Evolutionary conservation across 768 basidiomycete species (phyloP).

Genomic region (Naganishia friedmannii): DNA sequence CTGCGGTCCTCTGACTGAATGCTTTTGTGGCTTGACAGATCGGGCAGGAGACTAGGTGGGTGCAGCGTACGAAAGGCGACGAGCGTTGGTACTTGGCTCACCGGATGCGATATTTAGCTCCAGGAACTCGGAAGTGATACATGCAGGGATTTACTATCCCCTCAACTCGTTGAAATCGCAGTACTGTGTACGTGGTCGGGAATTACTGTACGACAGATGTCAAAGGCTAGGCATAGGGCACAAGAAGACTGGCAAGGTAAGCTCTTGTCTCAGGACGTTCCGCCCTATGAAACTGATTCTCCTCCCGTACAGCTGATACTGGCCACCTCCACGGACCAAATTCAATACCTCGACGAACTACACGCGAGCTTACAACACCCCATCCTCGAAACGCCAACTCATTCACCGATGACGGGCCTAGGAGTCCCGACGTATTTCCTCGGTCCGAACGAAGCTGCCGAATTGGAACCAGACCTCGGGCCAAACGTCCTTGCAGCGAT

Average conservation of each 20-base stretch:
- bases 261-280: not conserved
- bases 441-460: constrained; percentile 63
- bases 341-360: constrained; percentile 67
- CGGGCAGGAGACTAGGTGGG: constrained; percentile 80
- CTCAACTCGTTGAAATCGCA: constrained; percentile 75
- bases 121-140: constrained; percentile 91
- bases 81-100: not conserved
- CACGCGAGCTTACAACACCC: constrained; percentile 63
- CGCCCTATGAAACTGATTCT: not conserved
- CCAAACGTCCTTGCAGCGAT: constrained; percentile 67
- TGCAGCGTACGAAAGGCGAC: not conserved
- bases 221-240: constrained; percentile 62
- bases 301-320: constrained; percentile 67
- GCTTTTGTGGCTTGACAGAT: constrained; percentile 31
- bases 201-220: constrained; percentile 78
- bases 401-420: constrained; percentile 34
- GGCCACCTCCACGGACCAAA: constrained; percentile 63
- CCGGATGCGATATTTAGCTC: constrained; percentile 58
- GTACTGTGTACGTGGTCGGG: constrained; percentile 79
- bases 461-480: constrained; percentile 80
- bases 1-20: not conserved
- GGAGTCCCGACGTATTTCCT: constrained; percentile 65
- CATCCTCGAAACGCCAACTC: constrained; percentile 57
- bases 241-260: constrained; percentile 66
- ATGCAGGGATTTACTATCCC: constrained; percentile 68